A percentile compares a stretch with the other conserved stretches of the same genome.
Conservation (phyloP, 2,329 filamentous ascomycete species). For the Sordariomycetes sp. region DNA sequence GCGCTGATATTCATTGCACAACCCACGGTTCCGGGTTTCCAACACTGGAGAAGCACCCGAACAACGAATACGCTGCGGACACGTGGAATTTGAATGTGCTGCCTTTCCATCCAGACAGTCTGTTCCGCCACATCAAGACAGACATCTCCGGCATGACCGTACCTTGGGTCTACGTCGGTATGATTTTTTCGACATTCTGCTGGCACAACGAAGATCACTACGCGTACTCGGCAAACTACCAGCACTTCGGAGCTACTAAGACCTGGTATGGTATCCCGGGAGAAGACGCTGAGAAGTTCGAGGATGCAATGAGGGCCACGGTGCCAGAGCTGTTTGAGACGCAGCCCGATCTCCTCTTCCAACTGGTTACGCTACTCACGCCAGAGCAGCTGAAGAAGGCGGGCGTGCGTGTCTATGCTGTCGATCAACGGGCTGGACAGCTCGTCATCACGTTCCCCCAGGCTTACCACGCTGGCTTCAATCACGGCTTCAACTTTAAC, state of each 20-base stretch:
- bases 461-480: conserved; percentile 96
- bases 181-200: conserved; percentile 99
- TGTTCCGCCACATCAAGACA: conserved; percentile 95
- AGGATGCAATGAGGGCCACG: conserved; percentile 87
- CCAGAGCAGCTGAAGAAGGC: conserved; percentile 90
- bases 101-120: conserved; percentile 79
- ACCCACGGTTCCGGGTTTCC: conserved; percentile 97
- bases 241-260: conserved; percentile 96
- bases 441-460: conserved; percentile 96
- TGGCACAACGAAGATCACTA: conserved; percentile 99
- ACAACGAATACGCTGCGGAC: conserved; percentile 78
- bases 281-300: conserved; percentile 88
- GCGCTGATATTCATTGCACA: conserved; percentile 94
- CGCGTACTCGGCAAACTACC: conserved; percentile 95
- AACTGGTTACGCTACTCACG: conserved; percentile 90
- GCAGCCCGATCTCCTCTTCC: conserved; percentile 91
- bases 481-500: conserved; percentile 98
- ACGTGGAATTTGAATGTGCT: conserved; percentile 95
- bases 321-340: conserved; percentile 96
- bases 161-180: conserved; percentile 97
- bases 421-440: conserved; percentile 94
- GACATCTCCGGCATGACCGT: conserved; percentile 99
- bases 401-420: conserved; percentile 82
- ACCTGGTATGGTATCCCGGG: conserved; percentile 98
- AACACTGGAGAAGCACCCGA: conserved; percentile 82